Conservation (phyloP, 1,284 basidiomycete genomes). For the Pseudozyma sp. region DNA sequence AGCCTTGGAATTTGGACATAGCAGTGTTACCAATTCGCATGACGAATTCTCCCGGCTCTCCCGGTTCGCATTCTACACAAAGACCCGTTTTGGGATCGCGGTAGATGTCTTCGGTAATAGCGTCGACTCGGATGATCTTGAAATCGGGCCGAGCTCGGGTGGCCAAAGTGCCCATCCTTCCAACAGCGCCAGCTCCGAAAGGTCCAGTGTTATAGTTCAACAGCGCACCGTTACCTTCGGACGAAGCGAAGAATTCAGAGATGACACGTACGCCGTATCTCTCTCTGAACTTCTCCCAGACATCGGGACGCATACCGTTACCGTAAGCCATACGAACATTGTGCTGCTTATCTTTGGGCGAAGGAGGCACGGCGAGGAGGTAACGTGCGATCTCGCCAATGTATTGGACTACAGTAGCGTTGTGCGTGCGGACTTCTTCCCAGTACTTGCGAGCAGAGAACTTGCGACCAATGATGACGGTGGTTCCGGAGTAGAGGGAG, state of each 20-base stretch:
- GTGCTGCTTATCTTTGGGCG: conserved; percentile 66
- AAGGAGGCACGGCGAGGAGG: conserved; percentile 66
- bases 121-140: conserved; percentile 65
- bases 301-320: conserved; percentile 69
- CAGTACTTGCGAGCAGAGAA: conserved; percentile 68
- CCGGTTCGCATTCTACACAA: conserved; percentile 60
- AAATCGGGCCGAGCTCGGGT: conserved; percentile 56
- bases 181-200: conserved; percentile 68
- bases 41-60: conserved; percentile 68
- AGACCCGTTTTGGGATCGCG: conserved; percentile 62
- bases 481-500: conserved; percentile 55
- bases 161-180: conserved; percentile 59
- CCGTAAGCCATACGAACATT: conserved; percentile 69
- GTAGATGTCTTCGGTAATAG: conserved; percentile 68
- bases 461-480: conserved; percentile 69
- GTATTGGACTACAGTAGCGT: conserved; percentile 69
- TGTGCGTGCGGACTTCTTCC: conserved; percentile 64
- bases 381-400: conserved; percentile 69
- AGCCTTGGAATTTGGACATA: conserved; percentile 60
- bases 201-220: conserved; percentile 67
- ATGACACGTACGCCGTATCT: conserved; percentile 65
- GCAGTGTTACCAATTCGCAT: conserved; percentile 55
- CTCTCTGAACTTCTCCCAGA: conserved; percentile 69
- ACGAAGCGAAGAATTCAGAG: conserved; percentile 68
- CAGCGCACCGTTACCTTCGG: conserved; percentile 67